phyloP scores from a whole-genome alignment of 768 basidiomycete genomes.

The Tremella mesenterica region DNA sequence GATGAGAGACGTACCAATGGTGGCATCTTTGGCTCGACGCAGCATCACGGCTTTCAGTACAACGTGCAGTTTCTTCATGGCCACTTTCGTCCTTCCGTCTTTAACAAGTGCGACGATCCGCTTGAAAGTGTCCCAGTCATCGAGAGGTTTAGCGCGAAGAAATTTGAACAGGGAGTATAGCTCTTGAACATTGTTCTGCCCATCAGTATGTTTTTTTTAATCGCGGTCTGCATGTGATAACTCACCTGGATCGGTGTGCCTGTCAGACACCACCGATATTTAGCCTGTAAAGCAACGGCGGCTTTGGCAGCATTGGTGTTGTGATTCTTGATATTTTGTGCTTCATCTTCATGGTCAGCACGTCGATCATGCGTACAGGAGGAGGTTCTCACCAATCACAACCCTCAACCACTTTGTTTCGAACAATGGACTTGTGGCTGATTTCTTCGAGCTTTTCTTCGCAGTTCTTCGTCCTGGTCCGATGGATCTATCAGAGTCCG shows the following conservation, averaged over 20 bases:
- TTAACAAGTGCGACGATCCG: constrained; percentile 75
- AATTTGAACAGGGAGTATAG: constrained; percentile 84
- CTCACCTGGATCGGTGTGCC: constrained; percentile 47
- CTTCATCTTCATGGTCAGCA: constrained; percentile 58
- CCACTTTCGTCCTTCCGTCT: constrained; percentile 52
- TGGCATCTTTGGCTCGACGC: constrained; percentile 61
- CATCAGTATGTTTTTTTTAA: neutral
- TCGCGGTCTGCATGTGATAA: neutral
- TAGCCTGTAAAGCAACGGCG: constrained; percentile 65
- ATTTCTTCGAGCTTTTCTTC: constrained; percentile 47
- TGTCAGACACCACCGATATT: constrained; percentile 80
- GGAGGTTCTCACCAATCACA: constrained; percentile 61
- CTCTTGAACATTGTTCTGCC: constrained; percentile 87
- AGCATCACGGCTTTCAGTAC: constrained; percentile 83
- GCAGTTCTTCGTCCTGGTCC: constrained; percentile 48
- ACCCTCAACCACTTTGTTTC: constrained; percentile 73
- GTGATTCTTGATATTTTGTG: constrained; percentile 86
- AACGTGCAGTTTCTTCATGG: constrained; percentile 79
- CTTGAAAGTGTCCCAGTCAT: constrained; percentile 71
- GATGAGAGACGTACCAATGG: constrained; percentile 33
- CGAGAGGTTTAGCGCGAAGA: constrained; percentile 65
- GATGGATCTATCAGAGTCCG: constrained; percentile 48
- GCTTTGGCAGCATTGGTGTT: constrained; percentile 66
- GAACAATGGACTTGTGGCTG: constrained; percentile 59
- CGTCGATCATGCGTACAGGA: too few relatives aligned